phyloP scores from a whole-genome alignment of 208 protist genomes.

The Jaenimonas drosophilae region DNA sequence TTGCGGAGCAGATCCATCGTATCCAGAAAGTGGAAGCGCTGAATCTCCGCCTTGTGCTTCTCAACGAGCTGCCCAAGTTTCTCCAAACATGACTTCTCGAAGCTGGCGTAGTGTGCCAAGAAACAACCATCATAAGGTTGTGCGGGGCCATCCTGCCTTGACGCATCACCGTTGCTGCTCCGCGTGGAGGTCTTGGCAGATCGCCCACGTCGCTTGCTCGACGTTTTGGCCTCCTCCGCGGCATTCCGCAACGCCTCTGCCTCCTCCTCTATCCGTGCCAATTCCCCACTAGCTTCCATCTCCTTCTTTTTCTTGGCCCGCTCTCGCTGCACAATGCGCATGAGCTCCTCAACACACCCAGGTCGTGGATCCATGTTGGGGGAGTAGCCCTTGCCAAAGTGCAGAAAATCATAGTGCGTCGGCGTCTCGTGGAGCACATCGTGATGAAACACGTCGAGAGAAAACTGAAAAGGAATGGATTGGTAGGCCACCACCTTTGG shows the following conservation, averaged over 20 bases:
- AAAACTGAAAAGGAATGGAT: slow-evolving; percentile 85
- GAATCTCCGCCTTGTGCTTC: slow-evolving; percentile 67
- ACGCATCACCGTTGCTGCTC: slow-evolving; percentile 22
- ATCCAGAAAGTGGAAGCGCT: slow-evolving; percentile 81
- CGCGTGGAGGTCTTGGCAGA: slow-evolving; percentile 17
- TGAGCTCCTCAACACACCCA: slow-evolving; percentile 53
- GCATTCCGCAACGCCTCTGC: slow-evolving; percentile 10
- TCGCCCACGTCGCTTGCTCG: neutral
- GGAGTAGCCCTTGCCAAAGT: slow-evolving; percentile 81
- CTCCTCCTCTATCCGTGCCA: slow-evolving; percentile 18
- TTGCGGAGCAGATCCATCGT: slow-evolving; percentile 80
- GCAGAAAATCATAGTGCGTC: slow-evolving; percentile 82
- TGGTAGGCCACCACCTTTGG: slow-evolving; percentile 70
- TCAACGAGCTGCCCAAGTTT: slow-evolving; percentile 73
- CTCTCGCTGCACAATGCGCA: slow-evolving; percentile 66
- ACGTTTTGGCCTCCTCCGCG: slow-evolving; percentile 7
- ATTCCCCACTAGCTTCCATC: slow-evolving; percentile 50
- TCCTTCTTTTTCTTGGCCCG: slow-evolving; percentile 51
- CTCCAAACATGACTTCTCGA: slow-evolving; percentile 82
- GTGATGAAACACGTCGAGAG: slow-evolving; percentile 80
- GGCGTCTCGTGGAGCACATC: slow-evolving; percentile 80
- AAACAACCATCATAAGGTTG: slow-evolving; percentile 79
- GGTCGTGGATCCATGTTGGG: slow-evolving; percentile 73
- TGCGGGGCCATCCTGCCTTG: slow-evolving; percentile 31
- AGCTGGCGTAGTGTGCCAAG: slow-evolving; percentile 82